Percentiles rank a stretch among this genome's conserved stretches.
phyloP scores from a whole-genome alignment of 495 filamentous ascomycete genomes.

The Penicillium mononematosum region DNA sequence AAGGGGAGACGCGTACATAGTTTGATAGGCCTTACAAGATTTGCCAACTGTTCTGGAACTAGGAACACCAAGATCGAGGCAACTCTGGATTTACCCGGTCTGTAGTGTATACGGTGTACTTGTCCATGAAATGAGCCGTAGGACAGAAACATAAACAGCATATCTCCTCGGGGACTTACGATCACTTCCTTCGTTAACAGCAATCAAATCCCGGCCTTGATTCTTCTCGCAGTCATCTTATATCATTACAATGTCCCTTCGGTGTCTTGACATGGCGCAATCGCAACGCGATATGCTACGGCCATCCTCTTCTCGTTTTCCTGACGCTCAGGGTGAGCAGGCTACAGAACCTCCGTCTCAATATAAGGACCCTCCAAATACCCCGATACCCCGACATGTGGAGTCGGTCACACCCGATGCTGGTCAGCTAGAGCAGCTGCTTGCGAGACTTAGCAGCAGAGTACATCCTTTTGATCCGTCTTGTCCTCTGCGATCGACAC shows the following conservation, averaged over 20 bases:
- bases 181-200: not conserved
- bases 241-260: not conserved
- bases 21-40: not conserved
- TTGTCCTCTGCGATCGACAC: not conserved
- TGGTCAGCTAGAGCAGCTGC: not conserved
- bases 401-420: not conserved
- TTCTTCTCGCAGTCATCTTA: not conserved
- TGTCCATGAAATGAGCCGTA: not conserved
- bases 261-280: not conserved
- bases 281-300: not conserved
- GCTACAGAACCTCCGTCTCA: not conserved
- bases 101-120: not conserved
- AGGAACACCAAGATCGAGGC: not conserved
- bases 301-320: not conserved
- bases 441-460: not conserved
- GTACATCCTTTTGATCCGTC: not conserved
- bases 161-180: not conserved
- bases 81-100: not conserved
- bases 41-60: not conserved
- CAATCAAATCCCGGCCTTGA: not conserved
- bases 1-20: not conserved
- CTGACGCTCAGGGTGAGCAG: too few species aligned
- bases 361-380: not conserved
- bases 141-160: not conserved
- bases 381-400: not conserved